Conservation (phyloP, 2,329 filamentous ascomycete species). For the Ascochyta viciae-villosae region DNA sequence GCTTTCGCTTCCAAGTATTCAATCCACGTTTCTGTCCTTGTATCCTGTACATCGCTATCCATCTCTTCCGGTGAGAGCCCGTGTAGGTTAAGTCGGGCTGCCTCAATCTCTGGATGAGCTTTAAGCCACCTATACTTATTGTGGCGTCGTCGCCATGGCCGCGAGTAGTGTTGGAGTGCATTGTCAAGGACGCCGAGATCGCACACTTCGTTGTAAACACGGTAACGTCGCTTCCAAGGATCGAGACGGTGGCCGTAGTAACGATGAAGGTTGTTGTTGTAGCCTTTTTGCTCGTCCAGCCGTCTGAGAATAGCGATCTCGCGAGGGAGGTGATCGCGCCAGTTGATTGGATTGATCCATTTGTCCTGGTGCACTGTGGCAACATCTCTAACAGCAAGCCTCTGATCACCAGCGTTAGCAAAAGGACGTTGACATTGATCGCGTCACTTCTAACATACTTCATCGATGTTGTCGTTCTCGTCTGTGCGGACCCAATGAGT, state of each 20-base stretch:
- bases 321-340: slow-evolving; percentile 15
- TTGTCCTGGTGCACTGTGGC: background rate
- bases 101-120: background rate
- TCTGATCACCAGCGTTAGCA: too few relatives aligned
- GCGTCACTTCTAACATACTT: background rate
- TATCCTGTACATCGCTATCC: background rate
- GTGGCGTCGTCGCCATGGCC: background rate
- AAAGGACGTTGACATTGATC: too few relatives aligned
- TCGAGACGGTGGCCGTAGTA: slow-evolving; percentile 13
- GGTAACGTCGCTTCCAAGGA: background rate
- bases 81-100: background rate
- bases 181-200: background rate
- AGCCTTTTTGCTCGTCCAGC: background rate
- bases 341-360: slow-evolving; percentile 13
- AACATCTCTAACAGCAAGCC: background rate
- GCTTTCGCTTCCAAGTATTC: background rate
- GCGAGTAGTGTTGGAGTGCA: slow-evolving; percentile 3
- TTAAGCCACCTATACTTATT: background rate
- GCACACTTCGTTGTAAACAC: slow-evolving; percentile 14
- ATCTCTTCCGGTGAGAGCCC: background rate
- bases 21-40: background rate
- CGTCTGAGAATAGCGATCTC: slow-evolving; percentile 17
- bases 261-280: slow-evolving; percentile 9
- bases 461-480: background rate
- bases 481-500: background rate